Evolutionary conservation across 148 eudicot species (phyloP), one percentile per base, ranked within the genome.

Genomic region (Selenicereus undatus): DNA sequence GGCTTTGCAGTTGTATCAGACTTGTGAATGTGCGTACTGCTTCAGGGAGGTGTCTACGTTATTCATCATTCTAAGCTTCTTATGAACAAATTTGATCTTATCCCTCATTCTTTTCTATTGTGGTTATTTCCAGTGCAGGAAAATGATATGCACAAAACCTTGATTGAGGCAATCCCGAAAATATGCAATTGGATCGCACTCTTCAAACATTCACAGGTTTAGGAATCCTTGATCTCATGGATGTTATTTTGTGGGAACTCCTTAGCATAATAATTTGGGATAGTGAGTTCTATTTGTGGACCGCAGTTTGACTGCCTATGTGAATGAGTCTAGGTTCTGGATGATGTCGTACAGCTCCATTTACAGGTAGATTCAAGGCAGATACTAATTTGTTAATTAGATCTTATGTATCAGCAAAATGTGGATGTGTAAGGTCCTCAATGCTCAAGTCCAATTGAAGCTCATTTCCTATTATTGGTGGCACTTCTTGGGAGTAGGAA

Each of bases 141-240:
- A 89, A 81, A 77, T 75, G 97, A 93, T 82, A 78, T 86, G 79
- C 83, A 74, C 65, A 86, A 84, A 81, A 89, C 89, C 24, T 82
- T 96, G 89, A 86, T 81, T 75, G 92, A 90, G 48, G 95, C 98
- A 82, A 91, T 93, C 80, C 99, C 99, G 81, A 90, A 81, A 86
- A 75, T 96, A 72, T 85, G 92, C 80, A 91, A 88, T 62, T 96
- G 99, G 99, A 96, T 96, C 80, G 75, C 80, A 36, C 82, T 77
- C 83, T 96, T 90, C 86, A 85, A 88, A 81, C 87, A 87, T 70
- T 88, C 95, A 81, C 83, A 96, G 99, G 99, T 96, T 81, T 12
- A 72, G 21, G 39, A 70, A 60, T 76, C 52, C 54, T 75, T 48
- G 68, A 39, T 79, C 26, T 22, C 66, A 73, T 30, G 32, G 18